A percentile compares a stretch with the other conserved stretches of the same genome.
phyloP scores from a whole-genome alignment of 352 stramenopile genomes.

The Phytophthora capsici region DNA sequence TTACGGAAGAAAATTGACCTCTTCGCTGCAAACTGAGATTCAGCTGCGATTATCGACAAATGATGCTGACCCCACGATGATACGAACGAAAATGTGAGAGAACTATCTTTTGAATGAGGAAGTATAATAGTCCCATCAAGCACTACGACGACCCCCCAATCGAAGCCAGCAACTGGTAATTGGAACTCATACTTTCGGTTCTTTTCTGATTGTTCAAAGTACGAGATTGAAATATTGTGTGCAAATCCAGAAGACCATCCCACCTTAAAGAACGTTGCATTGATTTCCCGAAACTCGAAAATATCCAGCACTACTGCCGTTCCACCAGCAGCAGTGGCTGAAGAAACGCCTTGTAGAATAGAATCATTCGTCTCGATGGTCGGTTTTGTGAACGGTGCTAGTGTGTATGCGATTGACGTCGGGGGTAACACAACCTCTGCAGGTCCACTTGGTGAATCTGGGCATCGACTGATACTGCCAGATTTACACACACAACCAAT shows the following conservation, averaged over 20 bases:
- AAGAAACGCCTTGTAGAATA: conserved; percentile 15
- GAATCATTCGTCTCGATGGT: conserved; percentile 23
- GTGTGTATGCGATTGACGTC: conserved; percentile 38
- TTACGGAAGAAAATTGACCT: conserved; percentile 56
- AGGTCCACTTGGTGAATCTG: conserved; percentile 25
- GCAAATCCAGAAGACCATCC: conserved; percentile 39
- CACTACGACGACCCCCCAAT: conserved; percentile 46
- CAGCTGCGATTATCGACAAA: conserved; percentile 50
- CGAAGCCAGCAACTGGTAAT: conserved; percentile 53
- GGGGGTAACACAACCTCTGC: conserved; percentile 39
- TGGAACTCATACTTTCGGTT: conserved; percentile 54
- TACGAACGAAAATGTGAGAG: conserved; percentile 49
- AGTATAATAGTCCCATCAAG: conserved; percentile 42
- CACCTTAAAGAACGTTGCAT: conserved; percentile 35
- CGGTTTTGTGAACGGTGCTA: conserved; percentile 36
- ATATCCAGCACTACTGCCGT: conserved; percentile 33
- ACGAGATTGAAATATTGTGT: conserved; percentile 63
- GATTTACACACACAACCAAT: conserved; percentile 55
- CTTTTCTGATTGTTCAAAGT: conserved; percentile 47
- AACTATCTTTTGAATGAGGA: conserved; percentile 30
- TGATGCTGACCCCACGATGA: conserved; percentile 44
- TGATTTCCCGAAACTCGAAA: conserved; percentile 55
- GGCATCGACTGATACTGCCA: conserved; percentile 58
- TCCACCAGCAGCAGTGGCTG: background rate
- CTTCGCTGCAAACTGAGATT: conserved; percentile 46